These are phyloP conservation scores for Hippophae rhamnoides DNA, from an alignment of 306 rosid species.

Conservation along the genomic window DNA sequence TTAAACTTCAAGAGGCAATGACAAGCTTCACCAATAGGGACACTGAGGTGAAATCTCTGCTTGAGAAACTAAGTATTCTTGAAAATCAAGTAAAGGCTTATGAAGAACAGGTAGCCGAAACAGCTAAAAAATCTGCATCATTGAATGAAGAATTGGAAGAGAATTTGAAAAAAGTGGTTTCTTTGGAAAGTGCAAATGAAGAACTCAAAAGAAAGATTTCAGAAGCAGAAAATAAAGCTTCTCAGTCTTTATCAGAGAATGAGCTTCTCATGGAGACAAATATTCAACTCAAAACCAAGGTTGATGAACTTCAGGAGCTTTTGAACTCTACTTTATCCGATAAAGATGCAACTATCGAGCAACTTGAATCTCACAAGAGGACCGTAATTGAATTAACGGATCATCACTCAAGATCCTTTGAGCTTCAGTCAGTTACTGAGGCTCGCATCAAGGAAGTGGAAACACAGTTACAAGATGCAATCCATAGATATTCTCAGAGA, in stretches of 20 bases:
- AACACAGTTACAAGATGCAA: conserved; percentile 52
- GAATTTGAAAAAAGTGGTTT: conserved; percentile 42
- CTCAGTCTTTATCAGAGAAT: conserved; percentile 60
- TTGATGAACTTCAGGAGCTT: conserved; percentile 69
- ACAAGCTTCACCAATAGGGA: conserved; percentile 45
- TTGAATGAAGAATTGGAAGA: conserved; percentile 49
- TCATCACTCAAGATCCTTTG: conserved; percentile 53
- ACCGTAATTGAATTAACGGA: conserved; percentile 52
- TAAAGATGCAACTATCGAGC: conserved; percentile 46
- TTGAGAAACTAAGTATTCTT: conserved; percentile 50
- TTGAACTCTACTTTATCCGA: conserved; percentile 48
- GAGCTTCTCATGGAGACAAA: conserved; percentile 69
- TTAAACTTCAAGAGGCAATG: conserved; percentile 56
- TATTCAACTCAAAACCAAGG: conserved; percentile 61
- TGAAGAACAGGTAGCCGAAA: conserved; percentile 37
- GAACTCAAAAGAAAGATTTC: conserved; percentile 44
- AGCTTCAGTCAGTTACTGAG: conserved; percentile 44
- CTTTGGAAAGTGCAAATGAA: conserved; percentile 48
- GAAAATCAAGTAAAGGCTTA: conserved; percentile 41
- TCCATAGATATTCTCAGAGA: conserved; percentile 41
- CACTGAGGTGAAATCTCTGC: conserved; percentile 61
- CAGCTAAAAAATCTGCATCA: conserved; percentile 32
- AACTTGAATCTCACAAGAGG: conserved; percentile 59
- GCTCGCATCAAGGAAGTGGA: conserved; percentile 40
- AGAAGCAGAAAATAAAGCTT: conserved; percentile 50